Evolutionary conservation across 805 yeast genomes (phyloP), one percentile per base, ranked within the genome.

Genomic region (Candida verbasci): DNA sequence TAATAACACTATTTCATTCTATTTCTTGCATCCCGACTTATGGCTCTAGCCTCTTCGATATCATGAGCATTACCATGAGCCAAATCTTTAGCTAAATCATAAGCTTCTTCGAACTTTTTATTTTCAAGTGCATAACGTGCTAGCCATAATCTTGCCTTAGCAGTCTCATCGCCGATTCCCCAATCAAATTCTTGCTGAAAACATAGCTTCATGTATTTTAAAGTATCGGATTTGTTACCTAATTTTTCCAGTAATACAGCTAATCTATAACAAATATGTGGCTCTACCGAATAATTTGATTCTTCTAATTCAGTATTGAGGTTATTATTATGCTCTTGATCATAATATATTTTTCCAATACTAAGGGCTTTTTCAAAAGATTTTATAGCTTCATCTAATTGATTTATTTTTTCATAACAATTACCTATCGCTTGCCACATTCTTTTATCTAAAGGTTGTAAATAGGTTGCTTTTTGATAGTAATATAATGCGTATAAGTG

Each of bases 371-470:
- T 80, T 46, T 81, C 80, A 55, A 83, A 89, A 11, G 93, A 80
- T 52, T 81, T 83, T 17, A 88, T 73, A 0, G 97, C 80, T 44
- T 89, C 95, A 10, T 69, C 72, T 17, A 64, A 60, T 42, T 86
- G 82, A 17, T 76, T 77, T 24, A 88, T 70, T 50, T 85, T 85
- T 47, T 86, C 93, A 57, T 80, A 89, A 58, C 97, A 87, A 48
- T 82, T 80, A 0, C 89, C 97, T 29, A 91, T 70, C 0, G 97
- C 97, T 46, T 81, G 86, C 99, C 99, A 93, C 86, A 91, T 88
- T 46, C 98, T 68, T 49, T 83, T 81, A 53, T 93, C 99, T 30
- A 78, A 60, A 1, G 97, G 97, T 50, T 85, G 88, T 46, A 93
- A 66, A 9, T 88, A 75, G 35, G 96, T 82, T 0, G 97, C 96